Evolutionary conservation across 2,329 filamentous ascomycete species (phyloP).

Genomic region (Colletotrichum australisinense): DNA sequence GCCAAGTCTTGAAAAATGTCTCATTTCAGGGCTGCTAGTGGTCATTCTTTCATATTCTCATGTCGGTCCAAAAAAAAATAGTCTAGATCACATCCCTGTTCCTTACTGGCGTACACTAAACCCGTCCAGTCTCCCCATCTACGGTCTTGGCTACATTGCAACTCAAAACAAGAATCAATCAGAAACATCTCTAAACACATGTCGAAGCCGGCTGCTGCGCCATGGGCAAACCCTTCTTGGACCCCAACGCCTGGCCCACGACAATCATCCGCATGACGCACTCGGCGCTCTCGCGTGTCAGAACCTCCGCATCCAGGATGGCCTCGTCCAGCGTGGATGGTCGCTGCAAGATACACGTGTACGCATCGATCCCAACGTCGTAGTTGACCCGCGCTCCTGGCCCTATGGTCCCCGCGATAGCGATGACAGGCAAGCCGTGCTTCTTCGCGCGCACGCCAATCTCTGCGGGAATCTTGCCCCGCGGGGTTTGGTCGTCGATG

Average conservation of each 20-base stretch:
- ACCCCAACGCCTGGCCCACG: conserved; percentile 44
- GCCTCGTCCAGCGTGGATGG: conserved; percentile 46
- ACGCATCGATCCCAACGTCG: conserved; percentile 47
- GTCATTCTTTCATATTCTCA: conserved; percentile 12
- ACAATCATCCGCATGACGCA: conserved; percentile 47
- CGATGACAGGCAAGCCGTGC: conserved; percentile 56
- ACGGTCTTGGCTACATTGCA: conserved; percentile 27
- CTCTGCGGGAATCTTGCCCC: conserved; percentile 65
- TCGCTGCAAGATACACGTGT: conserved; percentile 46
- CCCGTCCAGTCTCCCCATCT: not conserved
- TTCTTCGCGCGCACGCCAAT: conserved; percentile 59
- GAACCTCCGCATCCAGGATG: conserved; percentile 43
- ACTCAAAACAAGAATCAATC: not conserved
- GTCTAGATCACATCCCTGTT: not conserved
- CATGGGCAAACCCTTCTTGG: conserved; percentile 15
- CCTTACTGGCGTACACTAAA: conserved; percentile 1
- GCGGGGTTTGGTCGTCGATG: conserved; percentile 61
- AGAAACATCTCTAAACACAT: conserved; percentile 7
- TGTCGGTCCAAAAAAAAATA: not conserved
- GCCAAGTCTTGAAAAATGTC: conserved; percentile 10
- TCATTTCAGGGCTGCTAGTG: conserved; percentile 19
- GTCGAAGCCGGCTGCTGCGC: conserved; percentile 14
- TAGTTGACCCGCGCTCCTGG: conserved; percentile 47
- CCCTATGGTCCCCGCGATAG: conserved; percentile 51
- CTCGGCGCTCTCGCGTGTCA: conserved; percentile 47